These are phyloP conservation scores for Kwoniella mangroviensis DNA, from an alignment of 768 basidiomycete species.

Conservation along the genomic window DNA sequence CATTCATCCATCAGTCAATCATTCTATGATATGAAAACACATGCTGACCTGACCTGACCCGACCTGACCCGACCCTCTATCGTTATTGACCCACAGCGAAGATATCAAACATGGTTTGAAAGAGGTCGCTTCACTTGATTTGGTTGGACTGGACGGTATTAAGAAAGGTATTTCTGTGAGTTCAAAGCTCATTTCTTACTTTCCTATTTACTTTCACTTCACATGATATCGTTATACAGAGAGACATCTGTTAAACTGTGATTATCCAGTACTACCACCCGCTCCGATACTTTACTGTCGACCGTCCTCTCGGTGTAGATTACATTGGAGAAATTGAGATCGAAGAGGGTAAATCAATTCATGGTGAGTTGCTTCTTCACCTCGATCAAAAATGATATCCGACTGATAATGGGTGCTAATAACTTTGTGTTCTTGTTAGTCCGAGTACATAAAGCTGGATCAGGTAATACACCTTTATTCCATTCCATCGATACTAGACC, in stretches of 20 bases:
- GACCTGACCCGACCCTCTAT: too few relatives aligned
- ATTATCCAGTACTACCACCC: slow-evolving; percentile 57
- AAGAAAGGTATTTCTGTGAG: slow-evolving; percentile 51
- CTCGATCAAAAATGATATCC: too few relatives aligned
- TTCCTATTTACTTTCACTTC: too few relatives aligned
- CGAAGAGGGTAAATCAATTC: slow-evolving; percentile 54
- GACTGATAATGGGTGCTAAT: too few relatives aligned
- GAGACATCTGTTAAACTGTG: too few relatives aligned
- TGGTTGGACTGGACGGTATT: slow-evolving; percentile 37
- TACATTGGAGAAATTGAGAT: slow-evolving; percentile 56
- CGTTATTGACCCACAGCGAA: too few relatives aligned
- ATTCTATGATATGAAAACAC: too few relatives aligned
- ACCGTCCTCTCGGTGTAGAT: slow-evolving; percentile 49
- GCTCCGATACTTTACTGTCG: slow-evolving; percentile 47
- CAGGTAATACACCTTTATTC: slow-evolving; percentile 36
- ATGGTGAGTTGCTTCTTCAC: slow-evolving; percentile 52
- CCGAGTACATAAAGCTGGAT: slow-evolving; percentile 46
- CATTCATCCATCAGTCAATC: too few relatives aligned
- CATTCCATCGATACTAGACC: slow-evolving; percentile 57
- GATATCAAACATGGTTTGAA: slow-evolving; percentile 53
- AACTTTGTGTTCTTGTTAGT: slow-evolving; percentile 38
- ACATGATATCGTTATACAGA: too few relatives aligned
- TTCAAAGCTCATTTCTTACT: too few relatives aligned
- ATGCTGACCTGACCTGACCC: too few relatives aligned
- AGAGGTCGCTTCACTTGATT: slow-evolving; percentile 48